A percentile compares a stretch with the other conserved stretches of the same genome.
phyloP scores from a whole-genome alignment of 2,329 filamentous ascomycete genomes.

The Plectosphaerella sp. region DNA sequence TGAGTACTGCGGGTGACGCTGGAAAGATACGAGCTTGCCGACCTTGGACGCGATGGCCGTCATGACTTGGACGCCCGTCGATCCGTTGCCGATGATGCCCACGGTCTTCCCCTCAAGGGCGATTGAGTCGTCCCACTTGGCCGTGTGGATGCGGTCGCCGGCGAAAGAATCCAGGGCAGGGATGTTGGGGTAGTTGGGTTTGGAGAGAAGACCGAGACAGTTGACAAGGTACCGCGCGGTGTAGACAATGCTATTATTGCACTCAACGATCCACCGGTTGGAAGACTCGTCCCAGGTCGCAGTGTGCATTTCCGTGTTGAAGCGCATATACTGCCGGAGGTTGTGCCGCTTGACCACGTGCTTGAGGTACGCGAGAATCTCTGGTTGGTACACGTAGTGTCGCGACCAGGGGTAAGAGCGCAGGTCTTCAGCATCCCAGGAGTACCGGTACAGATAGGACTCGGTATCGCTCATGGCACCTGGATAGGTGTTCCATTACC shows the following conservation, averaged over 20 bases:
- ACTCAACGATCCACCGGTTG: slow-evolving; percentile 21
- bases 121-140: slow-evolving; percentile 24
- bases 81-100: slow-evolving; percentile 21
- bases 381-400: slow-evolving; percentile 4
- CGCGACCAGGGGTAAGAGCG: slow-evolving; percentile 5
- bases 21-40: slow-evolving; percentile 14
- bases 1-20: slow-evolving; percentile 11
- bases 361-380: slow-evolving; percentile 8
- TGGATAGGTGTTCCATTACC: slow-evolving; percentile 20
- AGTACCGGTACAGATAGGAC: slow-evolving; percentile 3
- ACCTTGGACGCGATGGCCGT: slow-evolving; percentile 17
- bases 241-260: neutral
- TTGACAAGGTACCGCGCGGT: neutral
- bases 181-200: neutral
- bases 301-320: slow-evolving; percentile 29
- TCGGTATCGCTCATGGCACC: slow-evolving; percentile 5
- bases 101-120: slow-evolving; percentile 13
- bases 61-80: slow-evolving; percentile 23
- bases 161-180: slow-evolving; percentile 17
- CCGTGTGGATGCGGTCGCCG: slow-evolving; percentile 32
- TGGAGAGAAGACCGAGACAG: too few relatives aligned
- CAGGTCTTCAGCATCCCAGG: slow-evolving; percentile 7
- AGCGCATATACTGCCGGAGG: slow-evolving; percentile 30
- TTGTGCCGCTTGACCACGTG: slow-evolving; percentile 13
- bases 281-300: slow-evolving; percentile 25